A percentile compares a stretch with the other conserved stretches of the same genome.
Evolutionary conservation across 352 stramenopile genomes (phyloP).

Genomic region (Globisporangium apiculatum): DNA sequence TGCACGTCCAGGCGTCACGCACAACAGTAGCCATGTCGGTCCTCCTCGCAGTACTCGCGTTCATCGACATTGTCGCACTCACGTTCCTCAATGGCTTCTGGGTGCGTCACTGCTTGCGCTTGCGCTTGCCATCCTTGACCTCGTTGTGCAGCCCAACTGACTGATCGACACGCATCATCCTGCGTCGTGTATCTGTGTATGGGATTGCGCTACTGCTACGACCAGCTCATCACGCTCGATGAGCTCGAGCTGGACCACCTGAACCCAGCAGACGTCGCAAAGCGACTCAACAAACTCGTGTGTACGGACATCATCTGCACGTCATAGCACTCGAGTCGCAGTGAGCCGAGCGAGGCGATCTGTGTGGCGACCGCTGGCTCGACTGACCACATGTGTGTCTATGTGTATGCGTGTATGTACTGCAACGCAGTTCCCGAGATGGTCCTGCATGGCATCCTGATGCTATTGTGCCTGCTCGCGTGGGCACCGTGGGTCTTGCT

Average conservation of each 20-base stretch:
- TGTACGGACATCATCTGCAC: conserved; percentile 20
- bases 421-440: conserved; percentile 60
- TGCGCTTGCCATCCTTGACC: not conserved
- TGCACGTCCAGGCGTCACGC: not conserved
- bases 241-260: conserved; percentile 84
- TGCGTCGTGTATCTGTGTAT: conserved; percentile 1
- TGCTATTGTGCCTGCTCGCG: conserved; percentile 64
- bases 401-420: not conserved
- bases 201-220: conserved; percentile 2
- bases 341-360: too few species aligned
- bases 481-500: conserved; percentile 76
- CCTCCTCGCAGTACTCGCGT: conserved; percentile 69
- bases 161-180: not conserved
- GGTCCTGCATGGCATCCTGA: conserved; percentile 65
- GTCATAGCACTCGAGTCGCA: too few species aligned
- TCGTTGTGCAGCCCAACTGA: not conserved
- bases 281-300: conserved; percentile 83
- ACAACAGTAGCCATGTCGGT: conserved; percentile 42
- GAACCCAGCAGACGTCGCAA: conserved; percentile 79
- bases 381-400: not conserved
- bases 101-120: conserved; percentile 27
- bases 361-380: too few species aligned
- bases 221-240: conserved; percentile 76
- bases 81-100: conserved; percentile 87
- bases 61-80: conserved; percentile 78